Evolutionary conservation across 306 rosid species (phyloP).

Genomic region (Begonia peltatifolia): DNA sequence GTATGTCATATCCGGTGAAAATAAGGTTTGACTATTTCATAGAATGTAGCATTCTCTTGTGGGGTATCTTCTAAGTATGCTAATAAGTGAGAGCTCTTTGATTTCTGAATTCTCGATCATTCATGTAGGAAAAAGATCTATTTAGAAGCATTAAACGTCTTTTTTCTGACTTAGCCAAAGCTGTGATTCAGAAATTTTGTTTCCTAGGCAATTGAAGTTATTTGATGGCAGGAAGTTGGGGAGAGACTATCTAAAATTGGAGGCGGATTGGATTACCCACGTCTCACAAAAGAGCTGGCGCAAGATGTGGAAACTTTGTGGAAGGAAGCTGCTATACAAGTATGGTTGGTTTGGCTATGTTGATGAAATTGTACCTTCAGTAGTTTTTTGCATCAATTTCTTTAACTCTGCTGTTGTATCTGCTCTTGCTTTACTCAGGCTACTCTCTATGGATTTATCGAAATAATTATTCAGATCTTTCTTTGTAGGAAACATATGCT

Average conservation of each 20-base stretch:
- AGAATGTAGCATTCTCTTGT: background rate
- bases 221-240: constrained; percentile 52
- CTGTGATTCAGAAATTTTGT: too few species aligned
- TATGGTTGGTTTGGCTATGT: constrained; percentile 9
- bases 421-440: background rate
- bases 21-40: constrained; percentile 34
- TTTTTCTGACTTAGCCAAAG: too few species aligned
- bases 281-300: constrained; percentile 66
- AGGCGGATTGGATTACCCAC: constrained; percentile 70
- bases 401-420: background rate
- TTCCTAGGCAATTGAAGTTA: background rate
- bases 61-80: background rate
- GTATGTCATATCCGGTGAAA: constrained; percentile 54
- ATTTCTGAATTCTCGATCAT: too few species aligned
- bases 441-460: background rate
- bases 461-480: too few species aligned
- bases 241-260: constrained; percentile 80
- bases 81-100: too few species aligned
- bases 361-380: constrained; percentile 7
- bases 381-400: constrained; percentile 4
- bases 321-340: constrained; percentile 93
- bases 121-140: too few species aligned
- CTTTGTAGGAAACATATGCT: constrained; percentile 68
- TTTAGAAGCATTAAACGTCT: too few species aligned
- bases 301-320: constrained; percentile 76